These are phyloP conservation scores for Marchantia paleacea DNA, from an alignment of 225 moss, liverwort and hornwort genomes.

Conservation along the genomic window DNA sequence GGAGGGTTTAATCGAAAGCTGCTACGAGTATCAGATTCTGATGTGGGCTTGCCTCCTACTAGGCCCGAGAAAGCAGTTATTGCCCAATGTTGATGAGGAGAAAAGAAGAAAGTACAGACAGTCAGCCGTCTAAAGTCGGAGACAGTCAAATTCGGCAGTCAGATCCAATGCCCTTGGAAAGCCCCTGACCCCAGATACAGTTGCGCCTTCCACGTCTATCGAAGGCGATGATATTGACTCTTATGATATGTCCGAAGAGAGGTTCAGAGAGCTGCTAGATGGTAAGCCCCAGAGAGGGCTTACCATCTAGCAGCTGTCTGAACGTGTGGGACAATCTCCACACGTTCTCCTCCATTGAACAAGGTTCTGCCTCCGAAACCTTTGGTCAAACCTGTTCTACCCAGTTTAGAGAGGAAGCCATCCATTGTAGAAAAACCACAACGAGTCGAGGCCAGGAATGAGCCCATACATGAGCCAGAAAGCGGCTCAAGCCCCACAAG, in stretches of 20 bases:
- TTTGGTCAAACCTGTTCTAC: not conserved
- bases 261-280: constrained; percentile 44
- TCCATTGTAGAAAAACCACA: not conserved
- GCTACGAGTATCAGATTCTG: constrained; percentile 37
- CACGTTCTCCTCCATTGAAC: not conserved
- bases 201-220: not conserved
- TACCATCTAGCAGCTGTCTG: no score
- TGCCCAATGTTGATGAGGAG: constrained; percentile 49
- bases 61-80: constrained; percentile 41
- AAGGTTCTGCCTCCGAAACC: not conserved
- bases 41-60: constrained; percentile 32
- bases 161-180: constrained; percentile 27
- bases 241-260: constrained; percentile 52
- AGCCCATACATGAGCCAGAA: not conserved
- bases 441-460: not conserved
- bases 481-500: constrained; percentile 20
- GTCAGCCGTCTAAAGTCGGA: constrained; percentile 15
- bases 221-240: constrained; percentile 11
- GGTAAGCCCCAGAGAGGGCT: not conserved
- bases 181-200: not conserved
- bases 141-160: constrained; percentile 33
- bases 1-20: constrained; percentile 54
- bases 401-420: constrained; percentile 21
- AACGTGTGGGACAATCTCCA: constrained; percentile 15
- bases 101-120: constrained; percentile 22